phyloP scores from a whole-genome alignment of 106 monocot genomes.

The Dioscorea dumetorum region DNA sequence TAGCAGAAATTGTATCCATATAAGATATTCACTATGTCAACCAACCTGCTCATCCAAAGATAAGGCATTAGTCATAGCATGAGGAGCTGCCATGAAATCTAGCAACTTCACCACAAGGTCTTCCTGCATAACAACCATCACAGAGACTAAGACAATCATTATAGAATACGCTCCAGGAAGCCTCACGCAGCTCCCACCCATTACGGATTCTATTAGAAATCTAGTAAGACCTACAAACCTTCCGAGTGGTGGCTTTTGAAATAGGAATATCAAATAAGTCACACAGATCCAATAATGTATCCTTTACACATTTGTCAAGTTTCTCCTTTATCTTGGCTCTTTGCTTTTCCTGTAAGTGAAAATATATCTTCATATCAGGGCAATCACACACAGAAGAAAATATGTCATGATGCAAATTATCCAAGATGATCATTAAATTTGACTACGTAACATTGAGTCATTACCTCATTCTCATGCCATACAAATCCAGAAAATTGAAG shows the following conservation, averaged over 20 bases:
- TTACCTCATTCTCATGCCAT: slow-evolving; percentile 83
- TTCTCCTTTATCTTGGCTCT: slow-evolving; percentile 56
- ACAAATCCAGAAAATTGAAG: slow-evolving; percentile 87
- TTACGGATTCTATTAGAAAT: too few relatives aligned
- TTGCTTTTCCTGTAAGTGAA: slow-evolving; percentile 42
- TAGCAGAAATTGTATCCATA: too few relatives aligned
- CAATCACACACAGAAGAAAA: too few relatives aligned
- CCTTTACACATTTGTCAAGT: slow-evolving; percentile 61
- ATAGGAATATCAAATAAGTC: slow-evolving; percentile 59
- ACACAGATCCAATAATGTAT: slow-evolving; percentile 55
- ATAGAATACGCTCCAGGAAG: too few relatives aligned
- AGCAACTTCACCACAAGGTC: slow-evolving; percentile 62
- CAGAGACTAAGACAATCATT: too few relatives aligned
- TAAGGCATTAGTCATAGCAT: slow-evolving; percentile 33
- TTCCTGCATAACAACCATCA: slow-evolving; percentile 32
- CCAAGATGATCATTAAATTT: too few relatives aligned
- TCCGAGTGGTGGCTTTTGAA: slow-evolving; percentile 43
- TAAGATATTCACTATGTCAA: too few relatives aligned
- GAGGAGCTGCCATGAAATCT: slow-evolving; percentile 82
- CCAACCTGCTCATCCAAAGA: slow-evolving; percentile 55
- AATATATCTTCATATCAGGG: too few relatives aligned
- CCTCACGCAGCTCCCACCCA: too few relatives aligned
- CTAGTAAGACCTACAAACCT: slow-evolving; percentile 30
- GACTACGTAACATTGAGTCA: neutral
- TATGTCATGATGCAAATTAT: too few relatives aligned